Evolutionary conservation across 2,329 filamentous ascomycete genomes (phyloP).

Genomic region (Colletotrichum sansevieriae): DNA sequence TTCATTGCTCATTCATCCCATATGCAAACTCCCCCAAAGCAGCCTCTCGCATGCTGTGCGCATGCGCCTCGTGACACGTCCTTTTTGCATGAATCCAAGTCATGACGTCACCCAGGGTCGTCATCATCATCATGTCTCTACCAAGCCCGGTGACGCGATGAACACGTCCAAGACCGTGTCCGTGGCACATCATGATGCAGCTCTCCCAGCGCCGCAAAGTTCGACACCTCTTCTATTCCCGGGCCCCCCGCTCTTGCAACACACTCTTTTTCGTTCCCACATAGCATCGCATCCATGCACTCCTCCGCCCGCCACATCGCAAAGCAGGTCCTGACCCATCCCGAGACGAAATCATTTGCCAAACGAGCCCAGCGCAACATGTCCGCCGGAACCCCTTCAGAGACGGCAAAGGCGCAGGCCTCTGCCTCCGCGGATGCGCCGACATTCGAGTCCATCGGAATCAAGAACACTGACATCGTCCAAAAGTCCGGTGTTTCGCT

Average conservation of each 20-base stretch:
- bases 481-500: conserved; percentile 65
- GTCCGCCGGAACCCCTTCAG: conserved; percentile 47
- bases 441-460: conserved; percentile 50
- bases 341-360: conserved; percentile 39
- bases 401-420: conserved; percentile 46
- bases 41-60: background rate
- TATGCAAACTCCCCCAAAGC: background rate
- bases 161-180: conserved; percentile 13
- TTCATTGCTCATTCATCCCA: background rate
- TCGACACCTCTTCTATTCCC: background rate
- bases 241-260: background rate
- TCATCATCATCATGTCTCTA: conserved; percentile 31
- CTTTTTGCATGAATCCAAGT: conserved; percentile 13
- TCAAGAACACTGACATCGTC: conserved; percentile 68
- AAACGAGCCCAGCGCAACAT: conserved; percentile 44
- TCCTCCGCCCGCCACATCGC: conserved; percentile 33
- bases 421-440: conserved; percentile 33
- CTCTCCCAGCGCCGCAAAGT: background rate
- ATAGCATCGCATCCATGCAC: conserved; percentile 12
- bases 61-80: background rate
- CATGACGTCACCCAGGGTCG: conserved; percentile 35
- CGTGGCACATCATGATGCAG: background rate
- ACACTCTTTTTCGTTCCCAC: background rate
- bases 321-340: conserved; percentile 31
- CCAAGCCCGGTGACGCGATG: conserved; percentile 33